A percentile compares a stretch with the other conserved stretches of the same genome.
Conservation (phyloP, 2,329 filamentous ascomycete genomes). For the Trematosphaeria pertusa region DNA sequence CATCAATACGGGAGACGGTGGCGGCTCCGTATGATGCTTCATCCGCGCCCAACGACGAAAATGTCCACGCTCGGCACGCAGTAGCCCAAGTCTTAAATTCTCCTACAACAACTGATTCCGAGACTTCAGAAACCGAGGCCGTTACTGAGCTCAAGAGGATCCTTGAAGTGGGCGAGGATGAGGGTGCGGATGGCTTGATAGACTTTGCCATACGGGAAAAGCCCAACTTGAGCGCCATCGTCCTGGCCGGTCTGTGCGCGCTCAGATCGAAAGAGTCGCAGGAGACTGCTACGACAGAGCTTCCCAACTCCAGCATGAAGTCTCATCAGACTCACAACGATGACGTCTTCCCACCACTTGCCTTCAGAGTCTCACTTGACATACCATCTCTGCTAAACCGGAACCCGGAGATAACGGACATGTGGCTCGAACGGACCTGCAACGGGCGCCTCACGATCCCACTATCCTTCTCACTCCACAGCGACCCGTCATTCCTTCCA, state of each 20-base stretch:
- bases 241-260: constrained; percentile 14
- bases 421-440: too few species aligned
- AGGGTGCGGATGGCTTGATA: constrained; percentile 7
- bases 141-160: constrained; percentile 6
- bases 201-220: constrained; percentile 11
- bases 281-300: too few species aligned
- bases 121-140: neutral
- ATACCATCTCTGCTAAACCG: too few species aligned
- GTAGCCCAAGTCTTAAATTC: neutral
- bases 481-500: constrained; percentile 5
- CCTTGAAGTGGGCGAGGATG: constrained; percentile 3
- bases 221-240: constrained; percentile 9
- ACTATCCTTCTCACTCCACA: neutral
- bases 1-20: neutral
- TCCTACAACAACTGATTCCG: neutral
- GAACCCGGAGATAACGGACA: too few species aligned
- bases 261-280: constrained; percentile 12
- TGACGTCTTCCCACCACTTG: too few species aligned
- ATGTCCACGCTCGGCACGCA: too few species aligned
- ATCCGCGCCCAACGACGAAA: neutral
- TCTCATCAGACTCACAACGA: too few species aligned
- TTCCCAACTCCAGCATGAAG: too few species aligned
- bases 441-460: too few species aligned
- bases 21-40: neutral
- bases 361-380: too few species aligned